Conservation (phyloP, 2,329 filamentous ascomycete genomes). For the Chaetomium globosum region DNA sequence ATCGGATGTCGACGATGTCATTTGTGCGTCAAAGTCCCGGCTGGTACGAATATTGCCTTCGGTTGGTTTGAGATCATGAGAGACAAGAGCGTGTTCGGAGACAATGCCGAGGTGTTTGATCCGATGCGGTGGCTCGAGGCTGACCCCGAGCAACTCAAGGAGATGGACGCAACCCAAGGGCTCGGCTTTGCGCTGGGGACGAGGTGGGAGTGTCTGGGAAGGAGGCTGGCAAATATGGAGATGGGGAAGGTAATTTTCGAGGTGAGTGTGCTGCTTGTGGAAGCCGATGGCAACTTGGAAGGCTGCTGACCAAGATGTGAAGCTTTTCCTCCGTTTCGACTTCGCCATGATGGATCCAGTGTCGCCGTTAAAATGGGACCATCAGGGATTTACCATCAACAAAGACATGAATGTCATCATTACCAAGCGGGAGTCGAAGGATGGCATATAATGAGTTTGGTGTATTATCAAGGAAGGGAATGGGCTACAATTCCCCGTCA, state of each 20-base stretch:
- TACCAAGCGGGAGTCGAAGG: neutral
- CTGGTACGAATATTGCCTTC: neutral
- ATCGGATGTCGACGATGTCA: constrained; percentile 1
- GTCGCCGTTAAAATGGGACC: neutral
- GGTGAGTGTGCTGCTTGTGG: neutral
- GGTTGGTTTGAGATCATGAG: neutral
- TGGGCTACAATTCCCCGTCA: too few species aligned
- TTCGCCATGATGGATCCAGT: neutral
- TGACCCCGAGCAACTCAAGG: neutral
- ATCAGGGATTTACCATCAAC: neutral
- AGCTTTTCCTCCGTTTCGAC: constrained; percentile 6
- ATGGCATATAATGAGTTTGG: neutral
- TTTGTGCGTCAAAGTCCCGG: neutral
- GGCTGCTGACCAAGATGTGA: neutral
- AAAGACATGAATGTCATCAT: constrained; percentile 4
- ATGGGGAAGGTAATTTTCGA: constrained; percentile 5
- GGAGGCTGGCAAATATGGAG: constrained; percentile 5
- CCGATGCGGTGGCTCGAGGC: constrained; percentile 12
- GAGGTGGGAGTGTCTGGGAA: constrained; percentile 6
- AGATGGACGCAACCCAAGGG: constrained; percentile 6
- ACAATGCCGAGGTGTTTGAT: constrained; percentile 1
- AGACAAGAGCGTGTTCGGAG: constrained; percentile 1
- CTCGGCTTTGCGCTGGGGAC: neutral
- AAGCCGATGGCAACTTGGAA: neutral
- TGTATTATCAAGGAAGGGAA: too few species aligned